Percentiles rank a stretch among this genome's conserved stretches.
Conservation (phyloP, 1,139 yeast genomes). For the Yamadazyma blattariae region DNA sequence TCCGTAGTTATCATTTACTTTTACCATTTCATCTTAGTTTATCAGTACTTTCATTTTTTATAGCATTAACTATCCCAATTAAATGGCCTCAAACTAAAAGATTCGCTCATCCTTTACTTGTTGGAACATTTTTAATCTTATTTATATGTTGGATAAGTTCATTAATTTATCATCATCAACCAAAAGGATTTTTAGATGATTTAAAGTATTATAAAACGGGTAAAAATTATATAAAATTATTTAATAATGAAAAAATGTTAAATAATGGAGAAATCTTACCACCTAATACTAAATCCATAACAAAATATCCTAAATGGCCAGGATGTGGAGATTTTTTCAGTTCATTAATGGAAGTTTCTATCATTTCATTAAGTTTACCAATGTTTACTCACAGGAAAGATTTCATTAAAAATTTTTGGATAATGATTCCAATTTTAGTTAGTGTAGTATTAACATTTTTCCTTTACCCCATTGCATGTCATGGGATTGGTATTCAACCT, state of each 20-base stretch:
- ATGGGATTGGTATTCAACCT: conserved; percentile 60
- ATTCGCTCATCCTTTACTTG: conserved; percentile 68
- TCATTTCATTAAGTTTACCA: conserved; percentile 72
- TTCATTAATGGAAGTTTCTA: conserved; percentile 71
- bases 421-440: conserved; percentile 59
- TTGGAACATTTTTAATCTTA: conserved; percentile 61
- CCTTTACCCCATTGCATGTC: conserved; percentile 66
- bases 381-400: conserved; percentile 75
- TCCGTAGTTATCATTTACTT: conserved; percentile 45
- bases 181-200: conserved; percentile 46
- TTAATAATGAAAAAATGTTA: conserved; percentile 35
- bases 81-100: conserved; percentile 46
- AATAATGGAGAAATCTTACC: conserved; percentile 26
- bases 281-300: conserved; percentile 14
- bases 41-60: conserved; percentile 54
- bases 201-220: conserved; percentile 66
- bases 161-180: conserved; percentile 45
- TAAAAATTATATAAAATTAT: conserved; percentile 58
- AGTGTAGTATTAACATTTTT: conserved; percentile 61
- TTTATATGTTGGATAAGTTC: conserved; percentile 62
- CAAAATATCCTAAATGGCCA: conserved; percentile 53
- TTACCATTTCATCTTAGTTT: conserved; percentile 63
- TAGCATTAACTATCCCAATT: conserved; percentile 49
- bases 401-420: conserved; percentile 54
- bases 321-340: conserved; percentile 79